Evolutionary conservation across 1,139 yeast species (phyloP), one percentile per base, ranked within the genome.

Genomic region (Ogataea hybrid): DNA sequence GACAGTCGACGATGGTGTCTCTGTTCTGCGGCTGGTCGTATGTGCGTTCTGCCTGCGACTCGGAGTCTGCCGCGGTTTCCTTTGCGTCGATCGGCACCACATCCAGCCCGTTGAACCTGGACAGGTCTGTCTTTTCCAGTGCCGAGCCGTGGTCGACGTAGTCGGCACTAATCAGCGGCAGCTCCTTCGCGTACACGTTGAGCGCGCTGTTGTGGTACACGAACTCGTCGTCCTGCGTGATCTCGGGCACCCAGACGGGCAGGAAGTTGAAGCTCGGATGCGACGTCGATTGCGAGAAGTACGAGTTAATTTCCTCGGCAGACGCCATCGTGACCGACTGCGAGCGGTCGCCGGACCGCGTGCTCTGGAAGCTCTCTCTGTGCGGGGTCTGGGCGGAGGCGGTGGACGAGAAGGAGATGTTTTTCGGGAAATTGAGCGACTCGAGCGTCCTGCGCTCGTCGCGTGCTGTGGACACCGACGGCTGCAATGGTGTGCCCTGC

Each of bases 131-230:
- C 9, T 46, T 32, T 12, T 59, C 56, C 40, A 67, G 59, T 2
- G 53, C 47, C 3, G 69, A 51, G n/a, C 49, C 48, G 2, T 56
- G 58, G 43, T 65, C 68, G 14, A 67, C 46, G 35, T 61, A 61
- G 6, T 70, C 69, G 2, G 58, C 54, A 17, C 63, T 58, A 20
- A 71, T 53, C 44, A 77, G 61, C 0, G 90, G 89, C 28, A 79
- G 53, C 7, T 75, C 71, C 33, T 70, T 70, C 50, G 86, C 77
- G 52, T 75, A 78, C 1, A 81, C 65, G 50, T 80, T 74, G 39
- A 83, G 62, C 32, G 79, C 77, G 34, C 78, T 74, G 51, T 80
- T 79, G 59, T 75, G 80, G 59, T 71, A 84, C 3, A 81, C 63
- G 20, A 81, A 62, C 41, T 74, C 74, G n/a, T 81, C 84, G 40